These are phyloP conservation scores for Vitellaria paradoxa DNA, from an alignment of 179 eudicot species.

Conservation along the genomic window DNA sequence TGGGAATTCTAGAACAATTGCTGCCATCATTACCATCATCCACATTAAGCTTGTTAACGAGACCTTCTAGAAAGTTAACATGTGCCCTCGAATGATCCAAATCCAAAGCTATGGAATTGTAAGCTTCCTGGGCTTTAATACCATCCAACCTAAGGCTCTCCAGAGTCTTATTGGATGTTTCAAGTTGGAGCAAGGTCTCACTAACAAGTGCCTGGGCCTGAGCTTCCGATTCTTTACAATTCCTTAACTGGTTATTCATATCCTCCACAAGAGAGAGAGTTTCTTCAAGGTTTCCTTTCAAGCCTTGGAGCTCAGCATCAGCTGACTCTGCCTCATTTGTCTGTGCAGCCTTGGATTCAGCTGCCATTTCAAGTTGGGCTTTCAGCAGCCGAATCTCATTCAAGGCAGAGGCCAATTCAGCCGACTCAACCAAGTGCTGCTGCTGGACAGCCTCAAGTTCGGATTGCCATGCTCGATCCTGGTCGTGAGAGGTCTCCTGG, in stretches of 20 bases:
- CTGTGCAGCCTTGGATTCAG: constrained; percentile 40
- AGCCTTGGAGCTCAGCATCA: constrained; percentile 43
- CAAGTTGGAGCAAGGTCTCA: constrained; percentile 66
- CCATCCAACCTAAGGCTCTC: constrained; percentile 53
- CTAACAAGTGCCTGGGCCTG: constrained; percentile 47
- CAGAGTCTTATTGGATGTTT: constrained; percentile 62
- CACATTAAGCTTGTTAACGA: constrained; percentile 44
- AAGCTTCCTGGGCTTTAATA: constrained; percentile 41
- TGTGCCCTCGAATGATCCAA: constrained; percentile 60
- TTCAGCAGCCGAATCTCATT: constrained; percentile 57
- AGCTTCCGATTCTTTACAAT: constrained; percentile 61
- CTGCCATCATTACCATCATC: constrained; percentile 19
- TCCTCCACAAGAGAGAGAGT: constrained; percentile 46
- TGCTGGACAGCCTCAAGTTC: constrained; percentile 36
- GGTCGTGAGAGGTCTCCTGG: constrained; percentile 32
- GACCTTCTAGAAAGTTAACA: constrained; percentile 49
- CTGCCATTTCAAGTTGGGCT: constrained; percentile 46
- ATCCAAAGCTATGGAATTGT: constrained; percentile 43
- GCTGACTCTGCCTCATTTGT: constrained; percentile 38
- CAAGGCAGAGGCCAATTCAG: constrained; percentile 48
- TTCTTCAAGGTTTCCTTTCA: constrained; percentile 60
- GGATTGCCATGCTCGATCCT: constrained; percentile 33
- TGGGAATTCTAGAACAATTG: constrained; percentile 5
- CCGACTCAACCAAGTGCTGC: constrained; percentile 37
- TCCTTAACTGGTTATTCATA: constrained; percentile 57